Percentiles rank a stretch among this genome's conserved stretches.
phyloP scores from a whole-genome alignment of 176 grass and related monocot species.

The Raddia distichophylla region DNA sequence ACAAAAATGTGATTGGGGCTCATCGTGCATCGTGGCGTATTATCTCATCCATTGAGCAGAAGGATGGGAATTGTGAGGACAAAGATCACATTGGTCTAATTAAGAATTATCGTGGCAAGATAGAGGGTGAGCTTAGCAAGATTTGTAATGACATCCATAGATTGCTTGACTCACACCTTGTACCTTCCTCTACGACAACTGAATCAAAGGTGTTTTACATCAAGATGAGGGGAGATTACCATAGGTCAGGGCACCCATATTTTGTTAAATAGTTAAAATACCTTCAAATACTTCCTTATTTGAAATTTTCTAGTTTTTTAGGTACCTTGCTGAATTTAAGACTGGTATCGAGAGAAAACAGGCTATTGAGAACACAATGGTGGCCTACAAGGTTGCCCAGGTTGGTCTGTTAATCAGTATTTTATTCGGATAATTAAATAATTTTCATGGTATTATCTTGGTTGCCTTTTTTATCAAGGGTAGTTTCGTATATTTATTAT shows the following conservation, averaged over 20 bases:
- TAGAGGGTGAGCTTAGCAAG: constrained; percentile 3
- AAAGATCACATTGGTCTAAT: not conserved
- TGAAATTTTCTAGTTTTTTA: not conserved
- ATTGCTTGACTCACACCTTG: not conserved
- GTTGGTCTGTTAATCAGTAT: not conserved
- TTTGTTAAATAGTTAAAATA: not conserved
- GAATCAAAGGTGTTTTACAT: not conserved
- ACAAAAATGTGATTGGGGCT: constrained; percentile 8
- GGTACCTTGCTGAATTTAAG: not conserved
- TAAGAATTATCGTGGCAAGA: not conserved
- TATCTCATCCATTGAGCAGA: not conserved
- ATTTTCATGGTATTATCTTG: not conserved
- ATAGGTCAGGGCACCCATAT: not conserved
- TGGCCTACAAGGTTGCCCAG: not conserved
- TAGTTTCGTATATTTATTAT: not conserved
- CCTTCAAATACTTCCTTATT: not conserved
- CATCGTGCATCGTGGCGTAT: not conserved
- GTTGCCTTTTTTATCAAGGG: not conserved
- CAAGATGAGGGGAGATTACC: constrained; percentile 1
- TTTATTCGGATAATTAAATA: not conserved
- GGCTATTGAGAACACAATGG: not conserved
- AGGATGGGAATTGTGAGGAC: not conserved
- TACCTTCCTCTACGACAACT: not conserved
- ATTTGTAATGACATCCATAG: not conserved
- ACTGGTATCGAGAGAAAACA: not conserved